Evolutionary conservation across 2,329 filamentous ascomycete genomes (phyloP), one percentile per base, ranked within the genome.

Genomic region (Pezicula neosporulosa): DNA sequence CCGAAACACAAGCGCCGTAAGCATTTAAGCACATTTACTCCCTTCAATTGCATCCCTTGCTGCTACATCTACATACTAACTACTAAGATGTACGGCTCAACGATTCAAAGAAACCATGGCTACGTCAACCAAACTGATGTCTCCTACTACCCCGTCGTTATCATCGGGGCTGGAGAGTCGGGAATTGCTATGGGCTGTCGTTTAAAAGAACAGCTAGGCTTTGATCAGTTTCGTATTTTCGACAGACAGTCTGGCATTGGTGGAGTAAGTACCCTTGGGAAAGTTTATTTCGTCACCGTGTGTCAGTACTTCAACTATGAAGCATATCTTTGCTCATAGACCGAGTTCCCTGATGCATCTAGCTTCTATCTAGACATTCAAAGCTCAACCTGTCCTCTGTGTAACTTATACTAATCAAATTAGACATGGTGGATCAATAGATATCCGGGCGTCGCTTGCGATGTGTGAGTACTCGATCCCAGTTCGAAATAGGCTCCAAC

Each of bases 131-230:
- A 68, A 51, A 68, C 65, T 43, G 72, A 73, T 45, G 58, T 44
- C 12, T 42, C 61, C 3, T 65, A 65, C 37, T 62, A 61, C 55
- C 67, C 67, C 52, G 71, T 82, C 48, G 63, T 78, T 47, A 77
- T 83, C 51, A 71, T 84, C 37, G 81, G 81, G 3, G 80, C 79
- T 6, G 81, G 81, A 6, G 77, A 79, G 55, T 80, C 78, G 1
- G 81, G 80, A 3, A 79, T 84, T 59, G 80, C 80, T 6, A 77
- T 81, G 73, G 81, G 73, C n/a, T 80, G 76, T 56, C 71, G 75
- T 43, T 59, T 84, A 53, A 82, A 81, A 57, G 69, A 77, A 43
- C 68, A 70, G 36, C 69, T 82, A 12, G 75, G 74, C 2, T 78
- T 77, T 54, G 77, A 81, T 59, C 78, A 83, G 50, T 83, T 83